Conservation (phyloP, 768 basidiomycete genomes). For the Tulasnella sp. region DNA sequence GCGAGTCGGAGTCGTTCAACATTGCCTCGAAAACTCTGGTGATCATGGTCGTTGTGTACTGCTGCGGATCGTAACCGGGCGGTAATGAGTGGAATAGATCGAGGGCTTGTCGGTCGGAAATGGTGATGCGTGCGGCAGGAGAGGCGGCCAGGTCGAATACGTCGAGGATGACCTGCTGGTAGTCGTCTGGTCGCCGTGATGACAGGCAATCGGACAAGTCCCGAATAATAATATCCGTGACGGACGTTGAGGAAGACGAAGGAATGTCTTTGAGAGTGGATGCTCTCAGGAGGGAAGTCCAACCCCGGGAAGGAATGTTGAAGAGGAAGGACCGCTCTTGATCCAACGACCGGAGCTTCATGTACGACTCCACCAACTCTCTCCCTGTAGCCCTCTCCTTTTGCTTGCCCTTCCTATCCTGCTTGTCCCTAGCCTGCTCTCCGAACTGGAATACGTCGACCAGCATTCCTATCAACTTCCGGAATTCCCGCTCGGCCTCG, state of each 20-base stretch:
- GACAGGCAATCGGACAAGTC: slow-evolving; percentile 24
- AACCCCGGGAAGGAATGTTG: background rate
- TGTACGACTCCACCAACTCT: background rate
- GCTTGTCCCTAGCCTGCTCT: background rate
- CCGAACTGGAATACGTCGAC: background rate
- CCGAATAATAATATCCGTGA: background rate
- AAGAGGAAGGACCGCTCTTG: slow-evolving; percentile 8
- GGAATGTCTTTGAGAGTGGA: background rate
- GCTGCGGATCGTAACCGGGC: background rate
- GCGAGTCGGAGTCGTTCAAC: slow-evolving; percentile 19
- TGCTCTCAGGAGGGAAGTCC: background rate
- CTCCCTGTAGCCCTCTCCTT: background rate
- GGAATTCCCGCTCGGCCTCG: background rate
- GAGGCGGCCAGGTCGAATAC: slow-evolving; percentile 19
- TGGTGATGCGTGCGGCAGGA: background rate
- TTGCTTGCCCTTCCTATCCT: background rate
- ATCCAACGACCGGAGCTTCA: background rate
- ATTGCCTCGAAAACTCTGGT: slow-evolving; percentile 28
- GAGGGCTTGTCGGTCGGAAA: slow-evolving; percentile 1
- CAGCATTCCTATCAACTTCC: background rate
- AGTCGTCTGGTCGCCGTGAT: slow-evolving; percentile 20
- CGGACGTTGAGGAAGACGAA: background rate
- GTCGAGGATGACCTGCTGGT: slow-evolving; percentile 23
- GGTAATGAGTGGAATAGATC: slow-evolving; percentile 22
- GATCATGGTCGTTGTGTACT: slow-evolving; percentile 7